Evolutionary conservation across 2,329 filamentous ascomycete species (phyloP).

Genomic region (Neoascochyta sp.): DNA sequence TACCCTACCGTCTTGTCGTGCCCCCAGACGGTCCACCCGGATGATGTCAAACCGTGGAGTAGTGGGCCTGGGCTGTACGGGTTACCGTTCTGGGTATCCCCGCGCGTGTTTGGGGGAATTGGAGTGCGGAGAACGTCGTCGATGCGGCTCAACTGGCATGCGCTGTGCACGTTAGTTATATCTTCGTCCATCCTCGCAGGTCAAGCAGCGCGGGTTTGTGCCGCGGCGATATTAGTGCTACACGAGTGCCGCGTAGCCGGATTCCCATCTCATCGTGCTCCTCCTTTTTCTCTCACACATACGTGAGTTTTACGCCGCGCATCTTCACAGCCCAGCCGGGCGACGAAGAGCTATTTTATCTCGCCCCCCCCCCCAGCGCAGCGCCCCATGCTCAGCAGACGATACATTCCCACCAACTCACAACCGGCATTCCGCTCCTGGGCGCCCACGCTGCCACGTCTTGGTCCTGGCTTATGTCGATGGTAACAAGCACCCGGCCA

Average conservation of each 20-base stretch:
- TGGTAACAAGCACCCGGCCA: conserved; percentile 4
- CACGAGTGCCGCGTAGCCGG: neutral
- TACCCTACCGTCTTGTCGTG: conserved; percentile 5
- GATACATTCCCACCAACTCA: conserved; percentile 1
- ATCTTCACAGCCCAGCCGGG: neutral
- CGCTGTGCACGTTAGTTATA: no score
- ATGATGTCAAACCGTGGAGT: conserved; percentile 1
- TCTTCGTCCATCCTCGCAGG: no score
- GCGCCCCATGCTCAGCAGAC: no score
- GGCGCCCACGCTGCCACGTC: conserved; percentile 1
- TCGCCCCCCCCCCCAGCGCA: no score
- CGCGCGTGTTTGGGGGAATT: neutral
- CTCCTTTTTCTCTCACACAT: neutral
- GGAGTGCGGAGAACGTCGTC: neutral
- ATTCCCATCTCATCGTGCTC: neutral
- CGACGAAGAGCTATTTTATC: no score
- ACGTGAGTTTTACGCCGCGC: neutral
- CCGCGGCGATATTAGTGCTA: no score
- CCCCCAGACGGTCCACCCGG: conserved; percentile 1
- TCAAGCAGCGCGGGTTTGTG: no score
- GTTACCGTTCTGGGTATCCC: neutral
- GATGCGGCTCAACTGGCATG: conserved; percentile 4
- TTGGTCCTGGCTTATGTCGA: conserved; percentile 5
- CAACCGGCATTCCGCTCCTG: conserved; percentile 2
- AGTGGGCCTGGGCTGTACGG: neutral